Evolutionary conservation across 2,329 filamentous ascomycete species (phyloP).

Genomic region (Alternaria panax): DNA sequence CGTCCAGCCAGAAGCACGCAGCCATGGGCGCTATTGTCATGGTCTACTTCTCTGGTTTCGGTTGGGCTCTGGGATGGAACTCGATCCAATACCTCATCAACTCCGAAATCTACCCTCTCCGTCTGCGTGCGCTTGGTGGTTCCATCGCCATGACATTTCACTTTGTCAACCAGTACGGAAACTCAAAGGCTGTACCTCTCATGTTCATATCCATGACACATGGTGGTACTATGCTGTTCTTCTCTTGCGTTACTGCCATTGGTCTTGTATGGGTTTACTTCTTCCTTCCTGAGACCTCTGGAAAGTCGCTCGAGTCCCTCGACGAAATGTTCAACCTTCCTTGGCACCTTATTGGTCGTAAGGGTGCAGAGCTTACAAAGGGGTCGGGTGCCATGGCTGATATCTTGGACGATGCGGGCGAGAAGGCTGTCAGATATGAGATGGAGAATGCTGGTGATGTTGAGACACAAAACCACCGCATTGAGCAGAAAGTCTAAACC

Average conservation of each 20-base stretch:
- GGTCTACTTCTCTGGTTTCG: conserved; percentile 63
- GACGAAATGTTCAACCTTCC: conserved; percentile 74
- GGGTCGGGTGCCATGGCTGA: conserved; percentile 45
- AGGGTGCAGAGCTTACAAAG: conserved; percentile 44
- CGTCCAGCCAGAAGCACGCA: conserved; percentile 59
- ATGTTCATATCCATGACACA: conserved; percentile 70
- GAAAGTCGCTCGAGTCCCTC: conserved; percentile 70
- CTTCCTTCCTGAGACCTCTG: conserved; percentile 75
- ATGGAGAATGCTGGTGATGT: conserved; percentile 33
- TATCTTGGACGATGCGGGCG: conserved; percentile 41
- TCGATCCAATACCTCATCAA: conserved; percentile 80
- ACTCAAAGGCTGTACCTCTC: conserved; percentile 73
- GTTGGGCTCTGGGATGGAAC: conserved; percentile 66
- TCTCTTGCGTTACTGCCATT: conserved; percentile 70
- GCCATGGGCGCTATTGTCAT: conserved; percentile 72
- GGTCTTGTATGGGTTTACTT: conserved; percentile 76
- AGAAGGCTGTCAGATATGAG: conserved; percentile 39
- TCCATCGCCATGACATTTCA: conserved; percentile 79
- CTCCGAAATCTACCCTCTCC: conserved; percentile 77
- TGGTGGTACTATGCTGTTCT: conserved; percentile 80
- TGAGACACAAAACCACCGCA: conserved; percentile 20
- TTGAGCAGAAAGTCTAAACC: conserved; percentile 29
- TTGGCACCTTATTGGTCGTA: conserved; percentile 75
- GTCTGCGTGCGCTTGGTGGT: conserved; percentile 74
- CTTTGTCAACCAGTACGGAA: conserved; percentile 81